Evolutionary conservation across 192 early-diverging fungal species (phyloP), one percentile per base, ranked within the genome.

Genomic region (Jimgerdemannia lactiflua): DNA sequence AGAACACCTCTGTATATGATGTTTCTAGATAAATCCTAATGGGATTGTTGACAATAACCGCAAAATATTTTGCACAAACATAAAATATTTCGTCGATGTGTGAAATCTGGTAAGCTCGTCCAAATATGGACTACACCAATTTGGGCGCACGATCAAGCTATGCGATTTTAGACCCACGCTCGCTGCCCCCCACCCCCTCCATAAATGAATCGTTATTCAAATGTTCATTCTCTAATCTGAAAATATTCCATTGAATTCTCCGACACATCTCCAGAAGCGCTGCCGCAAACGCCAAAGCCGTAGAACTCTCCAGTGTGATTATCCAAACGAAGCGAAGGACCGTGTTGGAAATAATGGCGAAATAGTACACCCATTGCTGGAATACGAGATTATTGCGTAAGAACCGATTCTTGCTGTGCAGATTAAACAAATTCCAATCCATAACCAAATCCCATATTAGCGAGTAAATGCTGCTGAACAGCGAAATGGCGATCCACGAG

Each of bases 231-330:
- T 95, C 94, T 19, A 95, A 77, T 4, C 94, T 89, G 77, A 93
- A 92, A 63, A 95, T 91, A 77, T 92, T 94, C 94, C 94, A 95
- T 66, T 85, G 82, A 74, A 90, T 89, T 40, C 94, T 90, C 67
- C 89, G 84, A 73, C 44, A 77, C 2, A 64, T 75, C 70, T 83
- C 81, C 9, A 83, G 64, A 18, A 66, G 3, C 17, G 78, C 81
- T 3, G 73, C 44, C 2, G 74, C 39, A 54, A 83, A 83, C 4
- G 65, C 70, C n/a, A 77, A 1, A 29, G 75, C 7, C 17, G 64
- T 65, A 43, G 76, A 29, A 4, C 77, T 66, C 67, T 2, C 7
- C 40, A 68, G 2, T 64, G 79, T 83, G 6, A 86, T 72, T 44
- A 89, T 82, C 92, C 92, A 95, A 4, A 86, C 76, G 76, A 91